Percentiles rank a stretch among this genome's conserved stretches.
These are phyloP conservation scores for Lactarius quietus DNA, from an alignment of 768 basidiomycete genomes.

Conservation along the genomic window DNA sequence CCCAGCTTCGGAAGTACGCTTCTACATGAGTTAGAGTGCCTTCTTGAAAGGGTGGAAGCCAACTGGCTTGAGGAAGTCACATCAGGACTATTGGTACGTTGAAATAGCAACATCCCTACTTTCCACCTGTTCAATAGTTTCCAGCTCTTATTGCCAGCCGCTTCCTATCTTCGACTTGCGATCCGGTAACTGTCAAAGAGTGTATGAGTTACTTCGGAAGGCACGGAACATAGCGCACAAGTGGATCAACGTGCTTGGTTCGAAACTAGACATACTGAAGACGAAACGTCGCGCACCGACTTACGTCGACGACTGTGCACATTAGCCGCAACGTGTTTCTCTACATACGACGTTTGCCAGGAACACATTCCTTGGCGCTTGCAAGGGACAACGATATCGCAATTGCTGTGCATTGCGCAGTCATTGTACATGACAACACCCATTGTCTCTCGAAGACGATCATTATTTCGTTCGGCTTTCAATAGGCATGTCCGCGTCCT, in stretches of 20 bases:
- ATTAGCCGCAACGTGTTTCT: slow-evolving; percentile 8
- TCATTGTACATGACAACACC: not conserved
- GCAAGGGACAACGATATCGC: not conserved
- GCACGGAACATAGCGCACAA: not conserved
- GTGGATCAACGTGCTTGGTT: not conserved
- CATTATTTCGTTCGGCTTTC: not conserved
- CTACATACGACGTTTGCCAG: not conserved
- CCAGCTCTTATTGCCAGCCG: not conserved
- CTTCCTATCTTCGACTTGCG: not conserved
- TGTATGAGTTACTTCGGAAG: not conserved
- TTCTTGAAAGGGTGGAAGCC: slow-evolving; percentile 35
- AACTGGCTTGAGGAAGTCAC: slow-evolving; percentile 38
- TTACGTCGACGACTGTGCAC: not conserved
- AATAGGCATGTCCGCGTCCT: not conserved
- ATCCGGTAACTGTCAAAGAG: not conserved
- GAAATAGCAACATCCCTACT: too few species aligned
- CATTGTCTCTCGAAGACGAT: not conserved
- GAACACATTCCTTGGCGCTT: not conserved
- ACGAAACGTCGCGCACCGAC: not conserved
- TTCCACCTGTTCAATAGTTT: too few species aligned
- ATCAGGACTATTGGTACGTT: not conserved
- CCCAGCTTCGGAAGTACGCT: slow-evolving; percentile 36
- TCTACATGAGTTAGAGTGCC: slow-evolving; percentile 35
- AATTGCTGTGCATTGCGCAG: slow-evolving; percentile 6
- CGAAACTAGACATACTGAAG: not conserved